Percentiles rank a stretch among this genome's conserved stretches.
These are phyloP conservation scores for Inonotus obliquus DNA, from an alignment of 1,284 basidiomycete species.

Conservation along the genomic window DNA sequence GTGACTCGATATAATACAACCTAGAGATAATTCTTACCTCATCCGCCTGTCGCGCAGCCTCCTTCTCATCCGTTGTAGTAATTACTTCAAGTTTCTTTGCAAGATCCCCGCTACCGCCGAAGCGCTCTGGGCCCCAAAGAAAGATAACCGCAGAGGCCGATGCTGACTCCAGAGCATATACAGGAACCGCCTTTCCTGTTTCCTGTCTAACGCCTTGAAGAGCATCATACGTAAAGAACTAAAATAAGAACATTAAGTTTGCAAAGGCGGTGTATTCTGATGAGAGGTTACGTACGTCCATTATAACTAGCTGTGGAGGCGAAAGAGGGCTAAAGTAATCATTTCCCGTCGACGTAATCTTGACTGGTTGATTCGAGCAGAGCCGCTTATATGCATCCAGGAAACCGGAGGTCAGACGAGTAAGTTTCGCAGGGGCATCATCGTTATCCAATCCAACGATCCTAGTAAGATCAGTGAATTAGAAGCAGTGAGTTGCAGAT, in stretches of 20 bases:
- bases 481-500: neutral
- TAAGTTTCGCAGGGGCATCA: neutral
- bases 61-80: neutral
- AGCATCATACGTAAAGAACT: conserved; percentile 7
- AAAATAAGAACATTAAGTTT: neutral
- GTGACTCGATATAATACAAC: neutral
- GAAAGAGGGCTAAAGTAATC: neutral
- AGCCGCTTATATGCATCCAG: neutral
- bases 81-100: conserved; percentile 8
- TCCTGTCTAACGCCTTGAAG: neutral
- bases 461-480: neutral
- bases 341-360: neutral
- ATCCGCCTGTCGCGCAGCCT: neutral
- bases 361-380: neutral
- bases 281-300: conserved; percentile 1
- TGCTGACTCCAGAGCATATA: conserved; percentile 10
- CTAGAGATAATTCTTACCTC: neutral
- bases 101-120: conserved; percentile 1
- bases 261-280: neutral
- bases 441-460: neutral
- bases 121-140: conserved; percentile 7
- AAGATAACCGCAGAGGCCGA: conserved; percentile 6
- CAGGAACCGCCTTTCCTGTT: conserved; percentile 12
- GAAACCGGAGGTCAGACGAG: neutral
- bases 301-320: conserved; percentile 5